Percentiles rank a stretch among this genome's conserved stretches.
These are phyloP conservation scores for Fusarium concolor DNA, from an alignment of 2,329 filamentous ascomycete species.

Conservation along the genomic window DNA sequence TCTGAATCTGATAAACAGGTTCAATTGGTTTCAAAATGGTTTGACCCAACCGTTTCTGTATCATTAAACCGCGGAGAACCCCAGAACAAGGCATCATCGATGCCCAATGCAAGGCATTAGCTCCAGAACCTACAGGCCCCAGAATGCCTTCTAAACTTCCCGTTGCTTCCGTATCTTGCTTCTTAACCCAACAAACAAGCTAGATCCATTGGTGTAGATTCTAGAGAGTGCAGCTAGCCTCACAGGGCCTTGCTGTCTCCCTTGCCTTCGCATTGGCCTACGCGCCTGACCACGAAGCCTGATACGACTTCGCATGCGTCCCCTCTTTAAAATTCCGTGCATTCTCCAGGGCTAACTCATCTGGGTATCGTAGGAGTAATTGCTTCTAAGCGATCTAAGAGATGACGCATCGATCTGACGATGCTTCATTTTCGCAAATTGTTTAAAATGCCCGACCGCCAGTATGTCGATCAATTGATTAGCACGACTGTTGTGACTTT, in stretches of 20 bases:
- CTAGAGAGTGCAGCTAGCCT: not conserved
- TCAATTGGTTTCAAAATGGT: not conserved
- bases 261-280: not conserved
- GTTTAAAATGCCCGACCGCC: conserved; percentile 19
- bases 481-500: not conserved
- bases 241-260: not conserved
- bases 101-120: not conserved
- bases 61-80: not conserved
- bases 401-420: conserved; percentile 28
- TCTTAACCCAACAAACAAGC: not conserved
- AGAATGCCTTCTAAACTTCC: not conserved
- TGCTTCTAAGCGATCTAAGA: not conserved
- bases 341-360: conserved; percentile 11
- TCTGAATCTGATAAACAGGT: not conserved
- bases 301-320: conserved; percentile 2
- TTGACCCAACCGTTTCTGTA: no score
- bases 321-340: conserved; percentile 8
- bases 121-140: not conserved
- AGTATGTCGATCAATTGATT: not conserved
- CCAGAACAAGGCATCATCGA: not conserved
- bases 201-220: not conserved
- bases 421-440: conserved; percentile 4
- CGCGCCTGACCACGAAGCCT: conserved; percentile 9
- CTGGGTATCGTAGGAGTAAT: conserved; percentile 9
- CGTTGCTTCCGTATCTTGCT: conserved; percentile 1